phyloP scores from a whole-genome alignment of 2,329 filamentous ascomycete genomes.

The Colletotrichum caudatum region DNA sequence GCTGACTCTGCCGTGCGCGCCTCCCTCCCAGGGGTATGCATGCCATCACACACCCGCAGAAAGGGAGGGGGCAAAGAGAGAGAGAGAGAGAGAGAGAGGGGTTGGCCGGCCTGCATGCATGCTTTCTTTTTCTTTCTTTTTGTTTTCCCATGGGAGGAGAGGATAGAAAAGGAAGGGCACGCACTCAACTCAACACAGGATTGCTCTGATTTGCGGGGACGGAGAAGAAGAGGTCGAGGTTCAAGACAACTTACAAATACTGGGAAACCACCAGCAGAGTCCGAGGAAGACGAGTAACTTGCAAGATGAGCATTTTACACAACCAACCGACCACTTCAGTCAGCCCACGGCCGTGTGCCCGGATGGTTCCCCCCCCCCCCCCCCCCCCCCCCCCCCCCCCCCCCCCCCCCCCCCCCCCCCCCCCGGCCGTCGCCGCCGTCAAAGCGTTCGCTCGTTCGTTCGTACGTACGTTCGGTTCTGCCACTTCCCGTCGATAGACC shows the following conservation, averaged over 20 bases:
- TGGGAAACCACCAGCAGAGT: neutral
- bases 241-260: conserved; percentile 14
- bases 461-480: neutral
- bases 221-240: conserved; percentile 4
- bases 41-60: conserved; percentile 23
- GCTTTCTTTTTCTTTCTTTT: neutral
- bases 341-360: neutral
- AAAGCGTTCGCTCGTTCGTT: conserved; percentile 13
- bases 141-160: no score
- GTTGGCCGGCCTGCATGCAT: neutral
- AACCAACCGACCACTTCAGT: no score
- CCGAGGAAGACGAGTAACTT: neutral
- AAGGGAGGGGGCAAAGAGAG: conserved; percentile 19
- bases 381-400: no score
- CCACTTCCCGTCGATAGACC: conserved; percentile 2
- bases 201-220: conserved; percentile 1
- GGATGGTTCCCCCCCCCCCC: conserved; percentile 3
- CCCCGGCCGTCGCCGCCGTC: conserved; percentile 17
- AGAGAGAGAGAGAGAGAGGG: no score
- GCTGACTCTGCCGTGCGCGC: conserved; percentile 31
- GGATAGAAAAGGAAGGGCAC: neutral
- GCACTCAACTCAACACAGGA: no score
- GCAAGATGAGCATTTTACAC: neutral
- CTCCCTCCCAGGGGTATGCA: neutral
- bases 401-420: no score